phyloP scores from a whole-genome alignment of 495 filamentous ascomycete species.

The Trichoderma parareesei region DNA sequence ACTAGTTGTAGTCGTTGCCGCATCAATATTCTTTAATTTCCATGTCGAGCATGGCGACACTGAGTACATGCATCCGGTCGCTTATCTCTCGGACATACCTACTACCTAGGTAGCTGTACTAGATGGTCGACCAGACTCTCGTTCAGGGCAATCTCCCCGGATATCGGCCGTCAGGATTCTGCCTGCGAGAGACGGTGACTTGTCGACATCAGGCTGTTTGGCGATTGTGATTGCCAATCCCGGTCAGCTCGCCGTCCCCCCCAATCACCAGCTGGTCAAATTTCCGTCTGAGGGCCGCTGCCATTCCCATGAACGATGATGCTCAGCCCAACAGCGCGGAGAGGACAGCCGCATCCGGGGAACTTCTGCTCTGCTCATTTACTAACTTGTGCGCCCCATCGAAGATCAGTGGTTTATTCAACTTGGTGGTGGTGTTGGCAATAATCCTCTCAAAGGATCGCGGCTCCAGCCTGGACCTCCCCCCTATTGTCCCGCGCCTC shows the following conservation, averaged over 20 bases:
- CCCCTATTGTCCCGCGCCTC: too few species aligned
- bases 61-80: background rate
- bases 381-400: background rate
- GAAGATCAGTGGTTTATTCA: background rate
- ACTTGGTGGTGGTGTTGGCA: background rate
- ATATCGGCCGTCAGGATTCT: conserved; percentile 5
- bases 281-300: background rate
- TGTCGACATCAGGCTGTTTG: conserved; percentile 1
- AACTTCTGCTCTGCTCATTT: background rate
- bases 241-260: background rate
- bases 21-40: conserved; percentile 3
- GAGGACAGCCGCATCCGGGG: background rate
- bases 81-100: background rate
- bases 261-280: background rate
- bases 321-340: background rate
- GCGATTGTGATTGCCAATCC: background rate
- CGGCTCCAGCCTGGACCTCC: background rate
- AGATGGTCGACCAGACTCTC: background rate
- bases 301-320: background rate
- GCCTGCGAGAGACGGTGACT: background rate
- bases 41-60: background rate
- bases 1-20: background rate
- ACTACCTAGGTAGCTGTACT: too few species aligned
- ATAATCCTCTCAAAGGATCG: background rate
- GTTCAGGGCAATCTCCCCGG: background rate